Conservation (phyloP, 768 basidiomycete genomes). For the Obba rivulosa region DNA sequence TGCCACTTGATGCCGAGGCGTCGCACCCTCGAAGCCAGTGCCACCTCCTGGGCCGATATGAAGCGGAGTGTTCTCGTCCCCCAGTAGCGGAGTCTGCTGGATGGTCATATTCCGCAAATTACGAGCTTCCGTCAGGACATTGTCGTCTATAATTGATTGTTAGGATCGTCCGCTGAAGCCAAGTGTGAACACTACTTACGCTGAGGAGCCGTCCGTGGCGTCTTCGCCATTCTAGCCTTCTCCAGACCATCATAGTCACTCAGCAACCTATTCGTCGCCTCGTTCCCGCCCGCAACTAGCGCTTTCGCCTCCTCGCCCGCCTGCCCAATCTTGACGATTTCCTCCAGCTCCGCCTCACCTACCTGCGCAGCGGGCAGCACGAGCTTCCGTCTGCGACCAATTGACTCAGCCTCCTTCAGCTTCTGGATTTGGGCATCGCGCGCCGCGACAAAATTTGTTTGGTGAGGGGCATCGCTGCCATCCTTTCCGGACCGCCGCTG, state of each 20-base stretch:
- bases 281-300: constrained; percentile 75
- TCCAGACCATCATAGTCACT: constrained; percentile 92
- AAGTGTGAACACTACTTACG: constrained; percentile 46
- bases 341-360: constrained; percentile 90
- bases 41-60: constrained; percentile 70
- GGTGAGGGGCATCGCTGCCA: constrained; percentile 52
- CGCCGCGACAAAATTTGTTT: constrained; percentile 95
- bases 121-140: constrained; percentile 88
- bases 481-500: constrained; percentile 73
- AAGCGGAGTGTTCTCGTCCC: constrained; percentile 95
- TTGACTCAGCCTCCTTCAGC: constrained; percentile 94
- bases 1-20: constrained; percentile 84
- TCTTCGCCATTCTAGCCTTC: constrained; percentile 85
- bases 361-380: constrained; percentile 88
- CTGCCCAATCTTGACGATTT: constrained; percentile 97
- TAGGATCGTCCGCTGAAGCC: constrained; percentile 1
- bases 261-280: constrained; percentile 79
- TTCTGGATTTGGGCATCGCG: constrained; percentile 98
- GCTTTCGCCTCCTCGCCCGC: constrained; percentile 86
- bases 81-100: constrained; percentile 89
- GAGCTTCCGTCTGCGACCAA: constrained; percentile 81
- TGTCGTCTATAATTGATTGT: constrained; percentile 66
- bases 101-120: constrained; percentile 93
- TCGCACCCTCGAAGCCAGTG: constrained; percentile 92
- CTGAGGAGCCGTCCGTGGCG: constrained; percentile 91